A percentile compares a stretch with the other conserved stretches of the same genome.
These are phyloP conservation scores for Sclerotinia minor DNA, from an alignment of 2,329 filamentous ascomycete species.

Conservation along the genomic window DNA sequence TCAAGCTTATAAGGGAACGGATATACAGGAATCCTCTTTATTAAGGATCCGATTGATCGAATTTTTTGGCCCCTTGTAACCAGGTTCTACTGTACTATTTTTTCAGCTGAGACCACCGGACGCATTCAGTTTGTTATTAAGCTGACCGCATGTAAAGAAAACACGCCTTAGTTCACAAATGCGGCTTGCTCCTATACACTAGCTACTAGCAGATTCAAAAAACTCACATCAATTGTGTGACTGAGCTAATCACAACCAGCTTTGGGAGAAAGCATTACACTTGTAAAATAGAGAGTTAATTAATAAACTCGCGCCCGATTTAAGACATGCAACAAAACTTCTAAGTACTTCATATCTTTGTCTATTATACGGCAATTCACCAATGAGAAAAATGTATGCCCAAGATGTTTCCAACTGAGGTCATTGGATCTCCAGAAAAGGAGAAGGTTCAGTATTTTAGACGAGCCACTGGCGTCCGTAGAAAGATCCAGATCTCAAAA, in stretches of 20 bases:
- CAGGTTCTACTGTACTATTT: not conserved
- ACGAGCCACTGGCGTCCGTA: too few species aligned
- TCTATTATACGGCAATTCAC: not conserved
- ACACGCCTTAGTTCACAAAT: not conserved
- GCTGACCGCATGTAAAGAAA: constrained; percentile 2
- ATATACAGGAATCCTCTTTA: too few species aligned
- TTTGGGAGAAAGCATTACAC: not conserved
- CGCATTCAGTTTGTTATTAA: not conserved
- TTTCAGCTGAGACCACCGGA: not conserved
- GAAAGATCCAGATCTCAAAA: not conserved
- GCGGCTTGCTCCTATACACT: not conserved
- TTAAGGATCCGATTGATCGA: too few species aligned
- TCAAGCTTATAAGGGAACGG: too few species aligned
- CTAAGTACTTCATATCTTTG: fast-evolving
- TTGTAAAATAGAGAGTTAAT: fast-evolving
- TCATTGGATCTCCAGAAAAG: too few species aligned
- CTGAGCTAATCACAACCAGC: not conserved
- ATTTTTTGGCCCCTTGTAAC: too few species aligned
- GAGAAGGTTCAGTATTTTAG: not conserved
- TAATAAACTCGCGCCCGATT: not conserved
- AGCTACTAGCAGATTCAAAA: not conserved
- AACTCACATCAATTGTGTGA: not conserved
- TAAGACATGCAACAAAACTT: constrained; percentile 1
- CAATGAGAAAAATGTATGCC: not conserved
- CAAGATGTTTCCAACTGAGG: fast-evolving